Evolutionary conservation across 257 asterid genomes (phyloP), one percentile per base, ranked within the genome.

Genomic region (Nicotiana benthamiana): DNA sequence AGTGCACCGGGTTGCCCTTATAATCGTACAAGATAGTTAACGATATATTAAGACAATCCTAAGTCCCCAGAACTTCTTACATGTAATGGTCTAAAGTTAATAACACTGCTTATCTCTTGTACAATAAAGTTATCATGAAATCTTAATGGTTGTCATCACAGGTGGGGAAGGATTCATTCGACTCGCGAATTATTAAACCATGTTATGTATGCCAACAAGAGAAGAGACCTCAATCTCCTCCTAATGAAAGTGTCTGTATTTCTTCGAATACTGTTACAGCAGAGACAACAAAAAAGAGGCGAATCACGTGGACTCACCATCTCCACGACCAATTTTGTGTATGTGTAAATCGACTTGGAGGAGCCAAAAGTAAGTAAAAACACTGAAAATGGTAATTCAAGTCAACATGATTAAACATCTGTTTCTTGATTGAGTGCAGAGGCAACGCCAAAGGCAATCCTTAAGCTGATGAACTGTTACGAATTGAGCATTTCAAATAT

Each of bases 401-500:
- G 24, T 64, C 26, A 18, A n/a, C 10, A 17, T 62, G 30, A 11
- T 53, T 16, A 26, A 6, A 27, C 52, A 3, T 24, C 27, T 10
- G 61, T 82, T 27, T 75, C 18, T 64, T 81, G 82, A 40, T 4
- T 81, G 79, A 57, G 17, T 83, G 86, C 86, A 86, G 90, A 87
- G 84, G 91, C 94, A 80, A 86, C 91, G 60, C 92, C 92, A 80
- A 90, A 86, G 81, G 90, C 79, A 72, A 83, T 87, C 17, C 90
- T 88, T 11, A 90, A 83, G 70, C 84, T 88, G 64, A 90, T 90
- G 94, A 80, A 90, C 30, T 87, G 87, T 46, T 84, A 82, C 5
- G 89, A 87, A 82, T 63, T 90, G 63, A 90, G 91, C 28, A 82
- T 90, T 51, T 83, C 85, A 79, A 92, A 90, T 61, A 53, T 90